Percentiles rank a stretch among this genome's conserved stretches.
Evolutionary conservation across 2,329 filamentous ascomycete species (phyloP).

Genomic region (Colletotrichum spinosum): DNA sequence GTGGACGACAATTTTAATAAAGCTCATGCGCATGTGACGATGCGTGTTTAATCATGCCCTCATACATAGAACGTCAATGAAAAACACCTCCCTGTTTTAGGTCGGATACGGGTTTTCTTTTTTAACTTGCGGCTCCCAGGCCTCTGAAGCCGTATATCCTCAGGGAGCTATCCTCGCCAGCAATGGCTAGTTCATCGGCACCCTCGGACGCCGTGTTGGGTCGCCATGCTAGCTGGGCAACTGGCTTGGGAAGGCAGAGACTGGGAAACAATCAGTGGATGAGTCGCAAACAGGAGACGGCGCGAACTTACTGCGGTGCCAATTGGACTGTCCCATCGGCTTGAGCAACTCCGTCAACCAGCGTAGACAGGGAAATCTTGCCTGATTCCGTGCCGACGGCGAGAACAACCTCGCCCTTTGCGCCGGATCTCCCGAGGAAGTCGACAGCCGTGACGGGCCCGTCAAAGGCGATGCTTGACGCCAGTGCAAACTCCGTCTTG

Average conservation of each 20-base stretch:
- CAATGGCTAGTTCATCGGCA: conserved; percentile 57
- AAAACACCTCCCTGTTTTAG: neutral
- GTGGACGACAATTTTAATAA: conserved; percentile 12
- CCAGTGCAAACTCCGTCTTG: conserved; percentile 61
- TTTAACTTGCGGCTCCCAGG: neutral
- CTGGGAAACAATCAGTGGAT: conserved; percentile 46
- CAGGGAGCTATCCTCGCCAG: conserved; percentile 71
- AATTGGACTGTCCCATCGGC: conserved; percentile 48
- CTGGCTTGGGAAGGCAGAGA: conserved; percentile 70
- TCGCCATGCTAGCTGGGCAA: conserved; percentile 78
- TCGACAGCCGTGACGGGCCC: conserved; percentile 78
- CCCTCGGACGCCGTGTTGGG: conserved; percentile 51
- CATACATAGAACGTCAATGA: conserved; percentile 34
- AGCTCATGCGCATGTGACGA: conserved; percentile 27
- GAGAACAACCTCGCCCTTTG: conserved; percentile 52
- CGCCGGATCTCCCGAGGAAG: conserved; percentile 60
- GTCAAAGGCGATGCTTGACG: conserved; percentile 64
- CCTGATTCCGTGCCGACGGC: conserved; percentile 70
- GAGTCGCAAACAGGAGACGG: neutral
- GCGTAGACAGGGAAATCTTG: conserved; percentile 54
- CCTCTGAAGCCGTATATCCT: conserved; percentile 62
- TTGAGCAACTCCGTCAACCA: conserved; percentile 55
- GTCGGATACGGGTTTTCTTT: conserved; percentile 2
- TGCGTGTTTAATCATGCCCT: conserved; percentile 36
- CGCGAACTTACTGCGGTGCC: conserved; percentile 51